Evolutionary conservation across 352 stramenopile species (phyloP), one percentile per base, ranked within the genome.

Genomic region (Peronospora farinosa): DNA sequence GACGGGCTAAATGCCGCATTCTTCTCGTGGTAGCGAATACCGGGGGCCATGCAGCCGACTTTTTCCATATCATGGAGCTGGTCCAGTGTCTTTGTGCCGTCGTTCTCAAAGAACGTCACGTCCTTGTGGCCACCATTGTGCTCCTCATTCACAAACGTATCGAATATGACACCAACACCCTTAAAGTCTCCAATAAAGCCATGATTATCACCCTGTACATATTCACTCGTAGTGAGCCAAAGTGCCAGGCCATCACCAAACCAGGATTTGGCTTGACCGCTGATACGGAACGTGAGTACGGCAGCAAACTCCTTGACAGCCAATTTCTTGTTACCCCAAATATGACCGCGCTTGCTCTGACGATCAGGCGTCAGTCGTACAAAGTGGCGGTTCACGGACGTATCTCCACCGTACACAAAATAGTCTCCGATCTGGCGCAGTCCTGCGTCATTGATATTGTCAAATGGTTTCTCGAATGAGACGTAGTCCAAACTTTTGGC

Each of bases 81-180:
- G 60, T 93, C 82, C 47, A 91, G 68, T 30, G 70, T 74, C 53
- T 84, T 84, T 8, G 72, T 68, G 47, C 80, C 80, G 49, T 93
- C 74, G 61, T 89, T 93, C 58, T 81, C 69, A 17, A 89, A 76
- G 17, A 90, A 78, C 42, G 74, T 87, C 57, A 93, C 78, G 52
- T 93, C 82, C 61, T 88, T 84, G 67, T 93, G 82, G 21, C 81
- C 81, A 16, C 79, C 82, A 25, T 41, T 51, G 52, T 91, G 78
- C 54, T 93, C 82, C 57, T 67, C 45, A 59, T 93, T 93, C 30
- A 88, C 67, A 65, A 91, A 93, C 54, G 82, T 93, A 55, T 93
- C 82, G 50, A 93, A 86, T 17, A 93, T 51, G 45, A 93, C 55
- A 47, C 82, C 82, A 44, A 93, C 55, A 39, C 82, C 79, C 58